phyloP scores from a whole-genome alignment of 345 rosid genomes.

The Rhodamnia rubescens region DNA sequence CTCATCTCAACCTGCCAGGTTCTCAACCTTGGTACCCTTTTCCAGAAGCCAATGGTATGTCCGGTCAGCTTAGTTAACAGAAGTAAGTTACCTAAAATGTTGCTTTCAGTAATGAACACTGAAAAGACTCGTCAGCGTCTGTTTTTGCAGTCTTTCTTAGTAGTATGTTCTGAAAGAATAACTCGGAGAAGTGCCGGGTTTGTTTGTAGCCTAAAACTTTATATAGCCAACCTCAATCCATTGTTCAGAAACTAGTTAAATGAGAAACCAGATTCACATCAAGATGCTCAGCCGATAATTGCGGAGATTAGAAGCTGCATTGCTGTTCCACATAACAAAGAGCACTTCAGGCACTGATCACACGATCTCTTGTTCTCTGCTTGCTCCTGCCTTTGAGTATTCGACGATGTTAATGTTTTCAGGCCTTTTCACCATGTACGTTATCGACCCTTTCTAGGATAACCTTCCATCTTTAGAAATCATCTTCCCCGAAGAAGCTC shows the following conservation, averaged over 20 bases:
- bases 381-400: neutral
- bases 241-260: slow-evolving; percentile 61
- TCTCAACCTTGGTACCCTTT: slow-evolving; percentile 73
- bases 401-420: neutral
- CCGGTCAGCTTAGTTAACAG: neutral
- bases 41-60: slow-evolving; percentile 79
- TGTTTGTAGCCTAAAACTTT: neutral
- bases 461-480: neutral
- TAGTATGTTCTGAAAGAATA: neutral
- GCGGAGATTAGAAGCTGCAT: slow-evolving; percentile 68
- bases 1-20: slow-evolving; percentile 83
- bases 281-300: slow-evolving; percentile 58
- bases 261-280: slow-evolving; percentile 83
- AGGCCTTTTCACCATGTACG: neutral
- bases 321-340: slow-evolving; percentile 71
- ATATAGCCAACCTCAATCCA: neutral
- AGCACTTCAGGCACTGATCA: slow-evolving; percentile 47
- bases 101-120: neutral
- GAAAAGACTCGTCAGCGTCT: neutral
- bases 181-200: neutral
- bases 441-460: neutral
- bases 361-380: neutral
- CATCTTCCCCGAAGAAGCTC: neutral
- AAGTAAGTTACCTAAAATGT: neutral
- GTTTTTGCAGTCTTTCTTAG: neutral